Conservation (phyloP, 495 filamentous ascomycete genomes). For the Gamarada debralockiae region DNA sequence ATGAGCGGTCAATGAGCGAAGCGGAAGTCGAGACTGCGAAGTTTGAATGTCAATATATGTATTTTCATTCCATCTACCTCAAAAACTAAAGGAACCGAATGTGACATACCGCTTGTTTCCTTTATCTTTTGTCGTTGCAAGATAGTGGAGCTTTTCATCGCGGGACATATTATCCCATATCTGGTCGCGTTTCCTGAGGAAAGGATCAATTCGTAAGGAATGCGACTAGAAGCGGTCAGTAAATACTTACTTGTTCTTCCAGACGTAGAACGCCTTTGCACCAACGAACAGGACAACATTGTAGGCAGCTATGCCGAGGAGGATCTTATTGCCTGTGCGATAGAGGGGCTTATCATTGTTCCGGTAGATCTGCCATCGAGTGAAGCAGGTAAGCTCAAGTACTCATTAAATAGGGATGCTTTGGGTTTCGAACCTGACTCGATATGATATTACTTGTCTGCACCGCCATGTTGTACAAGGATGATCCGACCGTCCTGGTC, state of each 20-base stretch:
- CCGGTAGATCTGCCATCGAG: conserved; percentile 60
- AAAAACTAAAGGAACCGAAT: conserved; percentile 39
- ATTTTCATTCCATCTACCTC: neutral
- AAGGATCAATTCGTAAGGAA: neutral
- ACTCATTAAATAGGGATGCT: neutral
- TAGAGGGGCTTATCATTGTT: conserved; percentile 60
- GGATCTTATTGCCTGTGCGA: conserved; percentile 59
- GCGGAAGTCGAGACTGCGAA: conserved; percentile 8
- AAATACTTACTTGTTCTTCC: conserved; percentile 44
- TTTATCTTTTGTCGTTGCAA: conserved; percentile 57
- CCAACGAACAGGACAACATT: conserved; percentile 52
- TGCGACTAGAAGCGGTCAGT: neutral
- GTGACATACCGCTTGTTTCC: conserved; percentile 68
- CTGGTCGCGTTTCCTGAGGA: conserved; percentile 22
- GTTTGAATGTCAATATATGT: too few relatives aligned
- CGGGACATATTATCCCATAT: conserved; percentile 55
- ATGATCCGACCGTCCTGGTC: conserved; percentile 59
- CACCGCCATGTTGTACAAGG: conserved; percentile 73
- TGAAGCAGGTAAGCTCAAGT: neutral
- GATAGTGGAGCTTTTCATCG: conserved; percentile 57
- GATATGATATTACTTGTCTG: conserved; percentile 59
- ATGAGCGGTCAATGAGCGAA: neutral
- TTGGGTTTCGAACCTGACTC: neutral
- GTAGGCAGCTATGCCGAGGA: conserved; percentile 50
- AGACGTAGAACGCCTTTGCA: conserved; percentile 58